Evolutionary conservation across 106 monocot species (phyloP).

Genomic region (Platanthera guangdongensis): DNA sequence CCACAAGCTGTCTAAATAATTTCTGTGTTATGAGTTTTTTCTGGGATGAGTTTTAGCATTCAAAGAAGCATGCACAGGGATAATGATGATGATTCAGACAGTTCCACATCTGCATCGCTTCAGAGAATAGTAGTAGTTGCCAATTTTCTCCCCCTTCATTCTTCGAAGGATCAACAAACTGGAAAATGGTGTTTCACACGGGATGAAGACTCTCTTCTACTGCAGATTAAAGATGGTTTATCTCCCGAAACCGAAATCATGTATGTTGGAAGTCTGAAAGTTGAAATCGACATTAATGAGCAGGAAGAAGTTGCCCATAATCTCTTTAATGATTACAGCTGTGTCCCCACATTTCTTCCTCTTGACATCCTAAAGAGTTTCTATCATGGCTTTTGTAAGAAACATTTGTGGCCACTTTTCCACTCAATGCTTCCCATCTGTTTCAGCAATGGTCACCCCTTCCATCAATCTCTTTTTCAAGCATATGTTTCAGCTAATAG

Average conservation of each 20-base stretch:
- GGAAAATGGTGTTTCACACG: conserved; percentile 35
- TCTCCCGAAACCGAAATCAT: conserved; percentile 32
- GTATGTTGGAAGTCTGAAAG: conserved; percentile 50
- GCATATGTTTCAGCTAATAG: conserved; percentile 65
- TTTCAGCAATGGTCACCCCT: conserved; percentile 18
- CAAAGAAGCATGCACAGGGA: background rate
- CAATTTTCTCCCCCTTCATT: conserved; percentile 37
- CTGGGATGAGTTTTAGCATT: background rate
- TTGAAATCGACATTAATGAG: conserved; percentile 37
- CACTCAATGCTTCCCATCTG: conserved; percentile 77
- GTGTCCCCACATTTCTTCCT: conserved; percentile 65
- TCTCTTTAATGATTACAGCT: conserved; percentile 53
- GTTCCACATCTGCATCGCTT: conserved; percentile 13
- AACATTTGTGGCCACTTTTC: conserved; percentile 81
- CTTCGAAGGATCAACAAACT: conserved; percentile 17
- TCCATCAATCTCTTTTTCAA: conserved; percentile 44
- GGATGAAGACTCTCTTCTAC: conserved; percentile 44
- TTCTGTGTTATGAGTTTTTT: background rate
- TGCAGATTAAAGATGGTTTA: conserved; percentile 44
- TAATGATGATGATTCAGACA: background rate
- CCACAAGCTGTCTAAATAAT: background rate
- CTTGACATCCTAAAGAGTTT: conserved; percentile 27
- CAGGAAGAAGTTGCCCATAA: conserved; percentile 66
- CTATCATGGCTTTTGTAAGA: conserved; percentile 87
- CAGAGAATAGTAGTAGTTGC: conserved; percentile 36